Percentiles rank a stretch among this genome's conserved stretches.
Evolutionary conservation across 2,329 filamentous ascomycete genomes (phyloP).

Genomic region (Ophiostoma perfectum): DNA sequence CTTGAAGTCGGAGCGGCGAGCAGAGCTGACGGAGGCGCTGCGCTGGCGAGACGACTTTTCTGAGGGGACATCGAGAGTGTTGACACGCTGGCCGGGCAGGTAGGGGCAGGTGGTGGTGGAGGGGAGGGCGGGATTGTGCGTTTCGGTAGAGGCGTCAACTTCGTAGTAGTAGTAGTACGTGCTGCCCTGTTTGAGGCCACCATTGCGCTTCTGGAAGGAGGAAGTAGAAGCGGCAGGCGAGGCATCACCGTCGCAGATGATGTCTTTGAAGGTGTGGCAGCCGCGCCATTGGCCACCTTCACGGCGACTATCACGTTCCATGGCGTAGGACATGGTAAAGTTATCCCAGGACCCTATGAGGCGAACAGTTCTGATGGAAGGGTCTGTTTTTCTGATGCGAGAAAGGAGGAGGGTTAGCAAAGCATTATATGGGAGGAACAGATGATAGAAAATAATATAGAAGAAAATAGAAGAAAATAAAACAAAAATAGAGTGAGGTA

Average conservation of each 20-base stretch:
- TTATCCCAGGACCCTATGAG: conserved; percentile 95
- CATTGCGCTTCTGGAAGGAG: conserved; percentile 50
- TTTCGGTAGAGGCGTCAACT: conserved; percentile 71
- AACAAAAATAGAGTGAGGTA: not conserved
- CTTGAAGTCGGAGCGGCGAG: conserved; percentile 54
- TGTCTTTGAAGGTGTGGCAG: conserved; percentile 79
- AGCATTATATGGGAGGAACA: conserved; percentile 4
- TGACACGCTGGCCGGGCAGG: conserved; percentile 81
- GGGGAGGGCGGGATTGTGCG: conserved; percentile 65
- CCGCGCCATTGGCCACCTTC: conserved; percentile 77
- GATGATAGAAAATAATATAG: not conserved
- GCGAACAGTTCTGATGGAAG: conserved; percentile 63
- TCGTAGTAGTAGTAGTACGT: conserved; percentile 98
- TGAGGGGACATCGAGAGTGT: conserved; percentile 73
- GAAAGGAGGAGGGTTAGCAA: conserved; percentile 14
- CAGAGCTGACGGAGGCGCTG: conserved; percentile 60
- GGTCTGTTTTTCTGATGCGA: conserved; percentile 50
- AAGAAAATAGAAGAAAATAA: not conserved
- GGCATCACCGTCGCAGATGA: conserved; percentile 68
- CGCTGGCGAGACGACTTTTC: conserved; percentile 57
- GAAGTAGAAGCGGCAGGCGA: conserved; percentile 30
- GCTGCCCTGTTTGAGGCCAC: conserved; percentile 83
- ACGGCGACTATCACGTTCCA: conserved; percentile 73
- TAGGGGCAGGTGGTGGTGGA: conserved; percentile 77
- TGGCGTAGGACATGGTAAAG: conserved; percentile 70